These are phyloP conservation scores for Fagopyrum esculentum DNA, from an alignment of 148 eudicot species.

Conservation along the genomic window DNA sequence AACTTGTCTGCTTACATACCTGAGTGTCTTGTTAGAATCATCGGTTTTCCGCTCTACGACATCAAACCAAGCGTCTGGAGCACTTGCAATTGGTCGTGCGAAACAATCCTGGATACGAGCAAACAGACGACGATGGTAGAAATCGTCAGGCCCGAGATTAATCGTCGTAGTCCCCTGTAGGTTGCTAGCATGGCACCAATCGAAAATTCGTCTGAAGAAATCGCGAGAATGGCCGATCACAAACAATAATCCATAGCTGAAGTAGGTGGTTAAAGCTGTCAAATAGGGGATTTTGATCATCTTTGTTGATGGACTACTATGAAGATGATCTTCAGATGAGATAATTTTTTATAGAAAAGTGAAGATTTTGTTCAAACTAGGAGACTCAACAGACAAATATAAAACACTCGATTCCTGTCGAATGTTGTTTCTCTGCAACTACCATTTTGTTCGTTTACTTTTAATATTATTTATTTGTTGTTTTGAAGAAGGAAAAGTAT, in stretches of 20 bases:
- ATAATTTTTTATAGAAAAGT: background rate
- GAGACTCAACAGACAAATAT: constrained; percentile 14
- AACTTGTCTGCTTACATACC: constrained; percentile 32
- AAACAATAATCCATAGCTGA: constrained; percentile 84
- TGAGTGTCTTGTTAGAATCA: constrained; percentile 78
- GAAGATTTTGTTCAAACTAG: background rate
- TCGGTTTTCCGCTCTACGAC: constrained; percentile 86
- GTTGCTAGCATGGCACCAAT: background rate
- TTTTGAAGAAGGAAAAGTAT: background rate
- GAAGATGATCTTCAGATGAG: constrained; percentile 6
- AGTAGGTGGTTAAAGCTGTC: constrained; percentile 79
- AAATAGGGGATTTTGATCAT: constrained; percentile 87
- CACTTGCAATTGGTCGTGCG: constrained; percentile 84
- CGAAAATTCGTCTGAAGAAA: constrained; percentile 34
- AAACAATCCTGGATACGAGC: constrained; percentile 92
- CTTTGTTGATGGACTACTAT: constrained; percentile 11
- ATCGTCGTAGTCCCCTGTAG: constrained; percentile 78
- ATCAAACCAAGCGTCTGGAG: constrained; percentile 98
- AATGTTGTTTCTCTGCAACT: background rate
- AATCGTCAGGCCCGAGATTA: constrained; percentile 82
- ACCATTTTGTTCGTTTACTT: too few species aligned
- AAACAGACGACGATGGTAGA: constrained; percentile 67
- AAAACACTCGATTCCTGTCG: too few species aligned
- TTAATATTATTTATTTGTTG: background rate
- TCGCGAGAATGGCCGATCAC: constrained; percentile 79